Conservation (phyloP, 305 asterid genomes). For the Plantago lanceolata region DNA sequence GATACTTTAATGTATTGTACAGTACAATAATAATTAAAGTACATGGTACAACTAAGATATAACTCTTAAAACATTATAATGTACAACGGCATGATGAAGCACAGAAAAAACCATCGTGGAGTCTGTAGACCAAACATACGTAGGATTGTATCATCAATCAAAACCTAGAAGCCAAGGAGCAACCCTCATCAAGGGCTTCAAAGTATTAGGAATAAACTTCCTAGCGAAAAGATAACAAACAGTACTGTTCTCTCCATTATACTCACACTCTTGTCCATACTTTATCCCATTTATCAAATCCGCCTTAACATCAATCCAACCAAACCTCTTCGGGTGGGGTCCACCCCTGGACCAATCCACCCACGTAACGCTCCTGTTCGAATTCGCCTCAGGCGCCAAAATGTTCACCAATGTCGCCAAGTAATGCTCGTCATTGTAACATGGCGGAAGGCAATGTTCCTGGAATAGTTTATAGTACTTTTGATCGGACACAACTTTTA, state of each 20-base stretch:
- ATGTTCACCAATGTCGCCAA: constrained; percentile 52
- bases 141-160: constrained; percentile 19
- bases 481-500: constrained; percentile 30
- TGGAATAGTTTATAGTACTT: constrained; percentile 37
- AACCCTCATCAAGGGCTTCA: constrained; percentile 38
- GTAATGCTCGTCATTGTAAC: constrained; percentile 58
- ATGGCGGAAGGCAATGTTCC: constrained; percentile 37
- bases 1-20: too few relatives aligned
- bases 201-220: constrained; percentile 45
- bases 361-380: constrained; percentile 42
- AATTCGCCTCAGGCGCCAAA: constrained; percentile 31
- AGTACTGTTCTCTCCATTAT: constrained; percentile 39
- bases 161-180: constrained; percentile 39
- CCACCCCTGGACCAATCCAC: constrained; percentile 68
- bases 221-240: constrained; percentile 51
- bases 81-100: too few relatives aligned
- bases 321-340: constrained; percentile 53
- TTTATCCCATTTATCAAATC: constrained; percentile 38
- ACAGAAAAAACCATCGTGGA: too few relatives aligned
- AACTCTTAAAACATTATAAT: too few relatives aligned
- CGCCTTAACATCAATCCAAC: constrained; percentile 41
- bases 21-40: too few relatives aligned
- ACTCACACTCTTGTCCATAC: constrained; percentile 30
- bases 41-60: too few relatives aligned
- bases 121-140: too few relatives aligned